A percentile compares a stretch with the other conserved stretches of the same genome.
These are phyloP conservation scores for Exophiala sideris DNA, from an alignment of 2,329 filamentous ascomycete species.

Conservation along the genomic window DNA sequence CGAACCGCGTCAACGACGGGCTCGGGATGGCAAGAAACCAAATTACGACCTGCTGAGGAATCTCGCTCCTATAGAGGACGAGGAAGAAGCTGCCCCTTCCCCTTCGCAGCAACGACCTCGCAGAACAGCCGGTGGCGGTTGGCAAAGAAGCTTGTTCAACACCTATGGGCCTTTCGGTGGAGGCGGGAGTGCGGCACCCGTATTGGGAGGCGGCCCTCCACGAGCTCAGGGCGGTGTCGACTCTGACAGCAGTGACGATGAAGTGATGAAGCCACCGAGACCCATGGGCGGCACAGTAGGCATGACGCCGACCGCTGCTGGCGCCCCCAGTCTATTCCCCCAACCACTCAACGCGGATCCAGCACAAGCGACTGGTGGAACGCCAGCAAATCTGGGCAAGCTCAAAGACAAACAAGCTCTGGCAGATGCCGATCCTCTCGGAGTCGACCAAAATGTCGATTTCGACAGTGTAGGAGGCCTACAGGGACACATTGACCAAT, in stretches of 20 bases:
- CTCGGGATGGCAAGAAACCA: slow-evolving; percentile 20
- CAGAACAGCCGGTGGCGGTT: slow-evolving; percentile 55
- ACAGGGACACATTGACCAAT: slow-evolving; percentile 88
- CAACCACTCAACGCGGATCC: slow-evolving; percentile 59
- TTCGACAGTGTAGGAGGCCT: slow-evolving; percentile 93
- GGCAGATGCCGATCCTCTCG: slow-evolving; percentile 89
- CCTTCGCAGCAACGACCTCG: slow-evolving; percentile 62
- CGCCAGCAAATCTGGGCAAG: slow-evolving; percentile 82
- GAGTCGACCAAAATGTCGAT: slow-evolving; percentile 86
- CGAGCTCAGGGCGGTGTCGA: slow-evolving; percentile 76
- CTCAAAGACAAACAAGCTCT: slow-evolving; percentile 88
- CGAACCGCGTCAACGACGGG: slow-evolving; percentile 29
- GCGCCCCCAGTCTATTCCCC: slow-evolving; percentile 52
- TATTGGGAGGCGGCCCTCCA: slow-evolving; percentile 65
- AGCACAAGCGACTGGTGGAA: slow-evolving; percentile 55
- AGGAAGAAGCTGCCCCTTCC: slow-evolving; percentile 66
- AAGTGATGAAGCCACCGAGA: slow-evolving; percentile 64
- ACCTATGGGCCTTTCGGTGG: slow-evolving; percentile 93
- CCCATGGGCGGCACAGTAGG: slow-evolving; percentile 59
- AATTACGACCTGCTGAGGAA: slow-evolving; percentile 28
- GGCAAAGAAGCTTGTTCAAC: slow-evolving; percentile 81
- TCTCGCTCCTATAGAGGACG: slow-evolving; percentile 65
- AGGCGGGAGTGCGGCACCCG: slow-evolving; percentile 66
- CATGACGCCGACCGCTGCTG: slow-evolving; percentile 57
- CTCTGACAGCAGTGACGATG: slow-evolving; percentile 96